A percentile compares a stretch with the other conserved stretches of the same genome.
These are phyloP conservation scores for Verruconis gallopava DNA, from an alignment of 2,329 filamentous ascomycete species.

Conservation along the genomic window DNA sequence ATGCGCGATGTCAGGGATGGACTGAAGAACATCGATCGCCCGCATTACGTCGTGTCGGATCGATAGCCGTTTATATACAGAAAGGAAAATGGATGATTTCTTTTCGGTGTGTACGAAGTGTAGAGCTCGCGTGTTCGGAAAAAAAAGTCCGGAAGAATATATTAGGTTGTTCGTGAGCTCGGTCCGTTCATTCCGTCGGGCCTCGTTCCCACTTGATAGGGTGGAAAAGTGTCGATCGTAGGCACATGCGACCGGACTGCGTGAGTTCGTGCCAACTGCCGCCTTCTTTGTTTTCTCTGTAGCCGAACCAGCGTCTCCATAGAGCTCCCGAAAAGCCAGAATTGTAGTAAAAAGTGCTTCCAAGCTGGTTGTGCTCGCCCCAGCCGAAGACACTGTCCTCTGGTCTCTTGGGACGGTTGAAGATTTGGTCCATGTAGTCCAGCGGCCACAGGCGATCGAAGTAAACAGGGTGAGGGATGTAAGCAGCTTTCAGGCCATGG, in stretches of 20 bases:
- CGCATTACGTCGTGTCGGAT: too few species aligned
- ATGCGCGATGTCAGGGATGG: too few species aligned
- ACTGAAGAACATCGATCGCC: too few species aligned
- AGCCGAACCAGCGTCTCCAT: slow-evolving; percentile 38
- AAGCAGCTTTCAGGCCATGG: slow-evolving; percentile 68
- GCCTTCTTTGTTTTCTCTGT: slow-evolving; percentile 30
- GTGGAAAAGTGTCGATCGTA: slow-evolving; percentile 32
- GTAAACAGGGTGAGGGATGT: slow-evolving; percentile 65
- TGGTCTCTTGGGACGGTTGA: slow-evolving; percentile 34
- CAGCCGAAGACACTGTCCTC: slow-evolving; percentile 36
- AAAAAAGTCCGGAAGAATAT: too few species aligned
- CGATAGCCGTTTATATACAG: too few species aligned
- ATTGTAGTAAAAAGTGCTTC: slow-evolving; percentile 39
- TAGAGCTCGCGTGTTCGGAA: too few species aligned
- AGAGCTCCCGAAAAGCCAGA: slow-evolving; percentile 33
- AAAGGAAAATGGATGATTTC: too few species aligned
- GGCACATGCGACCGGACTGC: slow-evolving; percentile 33
- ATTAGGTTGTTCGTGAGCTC: too few species aligned
- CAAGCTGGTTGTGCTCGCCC: slow-evolving; percentile 39
- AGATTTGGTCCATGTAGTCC: slow-evolving; percentile 32
- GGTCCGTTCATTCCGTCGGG: slow-evolving; percentile 4
- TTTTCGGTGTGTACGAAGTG: too few species aligned
- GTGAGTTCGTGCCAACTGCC: slow-evolving; percentile 21
- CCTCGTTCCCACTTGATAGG: slow-evolving; percentile 34
- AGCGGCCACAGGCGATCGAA: slow-evolving; percentile 61